Evolutionary conservation across 2,329 filamentous ascomycete species (phyloP), one percentile per base, ranked within the genome.

Genomic region (Trichoderma polysporum): DNA sequence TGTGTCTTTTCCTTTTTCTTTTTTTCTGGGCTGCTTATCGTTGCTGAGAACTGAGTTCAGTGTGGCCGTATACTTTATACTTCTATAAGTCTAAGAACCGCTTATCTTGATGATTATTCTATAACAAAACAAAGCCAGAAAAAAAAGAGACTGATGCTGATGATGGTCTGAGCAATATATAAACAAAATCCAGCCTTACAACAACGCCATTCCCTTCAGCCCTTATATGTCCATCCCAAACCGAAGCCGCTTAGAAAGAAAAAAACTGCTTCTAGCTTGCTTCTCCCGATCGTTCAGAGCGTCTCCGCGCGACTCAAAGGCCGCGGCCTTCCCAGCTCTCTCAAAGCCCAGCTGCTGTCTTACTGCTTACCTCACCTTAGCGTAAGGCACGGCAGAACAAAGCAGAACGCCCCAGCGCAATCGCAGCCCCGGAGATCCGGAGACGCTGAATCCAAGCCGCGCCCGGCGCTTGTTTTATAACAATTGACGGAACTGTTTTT

Each of bases 401-500:
- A n/a, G 50, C 45, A 39, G n/a, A n/a, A n/a, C n/a, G n/a, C n/a
- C n/a, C n/a, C n/a, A n/a, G n/a, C n/a, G n/a, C n/a, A 52, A 47
- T 19, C 2, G 19, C 19, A 13, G n/a, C 35, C 33, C 61, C 62
- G 62, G 62, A 65, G 62, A 65, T 49, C 62, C 62, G 62, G 62
- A 65, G 62, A 65, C 62, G 52, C 53, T 57, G 39, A 39, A 49
- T 65, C 57, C 62, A 47, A 33, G 37, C 29, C 19, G 53, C 10
- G 50, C 49, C 59, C 25, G 27, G 35, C 35, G 15, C 22, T 31
- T 41, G n/a, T 41, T 41, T 35, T 22, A 27, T 39, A 33, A 27
- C 10, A 37, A 52, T 50, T 35, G 8, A 45, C 39, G 39, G 39
- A 45, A 45, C 3, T 45, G 39, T n/a, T 22, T 19, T 41, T 41